Evolutionary conservation across 2,329 filamentous ascomycete species (phyloP).

Genomic region (Neonectria faginata): DNA sequence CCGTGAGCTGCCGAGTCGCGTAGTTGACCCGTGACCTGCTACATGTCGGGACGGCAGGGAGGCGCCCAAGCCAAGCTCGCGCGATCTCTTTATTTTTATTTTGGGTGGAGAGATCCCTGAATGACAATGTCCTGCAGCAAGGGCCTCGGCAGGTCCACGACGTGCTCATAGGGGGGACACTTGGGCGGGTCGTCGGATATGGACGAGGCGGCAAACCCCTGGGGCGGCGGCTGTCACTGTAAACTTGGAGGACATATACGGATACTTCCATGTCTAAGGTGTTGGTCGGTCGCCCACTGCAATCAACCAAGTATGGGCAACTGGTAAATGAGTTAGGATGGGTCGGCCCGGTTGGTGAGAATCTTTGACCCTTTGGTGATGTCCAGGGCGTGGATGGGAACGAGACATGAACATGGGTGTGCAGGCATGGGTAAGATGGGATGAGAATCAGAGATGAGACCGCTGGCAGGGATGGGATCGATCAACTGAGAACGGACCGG

Average conservation of each 20-base stretch:
- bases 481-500: conserved; percentile 10
- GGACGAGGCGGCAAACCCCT: background rate
- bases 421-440: conserved; percentile 23
- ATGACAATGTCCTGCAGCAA: conserved; percentile 41
- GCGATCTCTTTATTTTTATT: conserved; percentile 38
- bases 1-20: background rate
- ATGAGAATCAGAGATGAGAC: conserved; percentile 16
- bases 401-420: conserved; percentile 10
- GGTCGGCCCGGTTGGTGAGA: conserved; percentile 27
- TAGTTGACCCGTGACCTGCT: conserved; percentile 24
- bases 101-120: conserved; percentile 43
- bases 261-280: too few relatives aligned
- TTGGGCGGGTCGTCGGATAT: conserved; percentile 19
- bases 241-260: background rate
- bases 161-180: conserved; percentile 13
- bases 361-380: background rate
- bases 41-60: conserved; percentile 29
- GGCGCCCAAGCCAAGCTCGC: conserved; percentile 31
- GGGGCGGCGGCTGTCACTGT: background rate
- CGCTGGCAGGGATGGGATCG: conserved; percentile 23
- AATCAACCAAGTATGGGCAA: background rate
- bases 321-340: background rate
- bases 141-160: conserved; percentile 23
- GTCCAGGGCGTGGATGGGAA: background rate
- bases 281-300: background rate